Evolutionary conservation across 441 rosid genomes (phyloP).

Genomic region (Geranium incanum): DNA sequence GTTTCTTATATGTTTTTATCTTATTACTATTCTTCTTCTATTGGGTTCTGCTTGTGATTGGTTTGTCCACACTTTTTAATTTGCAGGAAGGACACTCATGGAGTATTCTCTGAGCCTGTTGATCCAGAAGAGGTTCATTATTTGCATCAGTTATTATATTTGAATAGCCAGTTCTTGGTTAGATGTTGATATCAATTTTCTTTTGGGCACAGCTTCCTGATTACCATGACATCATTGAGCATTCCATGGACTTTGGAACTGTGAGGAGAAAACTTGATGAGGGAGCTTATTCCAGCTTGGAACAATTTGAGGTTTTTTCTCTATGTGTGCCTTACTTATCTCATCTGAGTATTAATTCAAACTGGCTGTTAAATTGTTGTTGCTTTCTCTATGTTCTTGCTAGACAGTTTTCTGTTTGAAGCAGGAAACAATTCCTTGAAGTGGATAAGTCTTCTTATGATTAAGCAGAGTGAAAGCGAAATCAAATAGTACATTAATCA

Average conservation of each 20-base stretch:
- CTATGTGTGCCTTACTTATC: neutral
- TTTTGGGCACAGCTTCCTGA: conserved; percentile 70
- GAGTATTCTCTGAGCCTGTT: conserved; percentile 86
- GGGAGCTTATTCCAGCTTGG: conserved; percentile 57
- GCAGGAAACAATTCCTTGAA: neutral
- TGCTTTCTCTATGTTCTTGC: neutral
- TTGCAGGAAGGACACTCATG: conserved; percentile 90
- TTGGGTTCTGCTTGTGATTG: conserved; percentile 14
- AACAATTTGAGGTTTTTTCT: conserved; percentile 68
- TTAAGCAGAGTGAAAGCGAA: neutral
- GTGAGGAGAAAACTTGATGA: conserved; percentile 56
- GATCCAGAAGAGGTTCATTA: conserved; percentile 75
- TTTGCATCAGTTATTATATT: conserved; percentile 6
- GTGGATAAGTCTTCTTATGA: neutral
- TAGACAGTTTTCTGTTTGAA: neutral
- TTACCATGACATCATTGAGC: conserved; percentile 59
- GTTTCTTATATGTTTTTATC: conserved; percentile 21
- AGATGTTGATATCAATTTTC: conserved; percentile 8
- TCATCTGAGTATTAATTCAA: neutral
- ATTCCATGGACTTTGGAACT: conserved; percentile 82
- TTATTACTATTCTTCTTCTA: conserved; percentile 3
- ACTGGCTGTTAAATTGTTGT: neutral
- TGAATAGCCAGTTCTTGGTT: conserved; percentile 13
- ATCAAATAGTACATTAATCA: neutral
- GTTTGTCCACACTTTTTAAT: conserved; percentile 17